Conservation (phyloP, 2,329 filamentous ascomycete species). For the Colletotrichum lindemuthianum region DNA sequence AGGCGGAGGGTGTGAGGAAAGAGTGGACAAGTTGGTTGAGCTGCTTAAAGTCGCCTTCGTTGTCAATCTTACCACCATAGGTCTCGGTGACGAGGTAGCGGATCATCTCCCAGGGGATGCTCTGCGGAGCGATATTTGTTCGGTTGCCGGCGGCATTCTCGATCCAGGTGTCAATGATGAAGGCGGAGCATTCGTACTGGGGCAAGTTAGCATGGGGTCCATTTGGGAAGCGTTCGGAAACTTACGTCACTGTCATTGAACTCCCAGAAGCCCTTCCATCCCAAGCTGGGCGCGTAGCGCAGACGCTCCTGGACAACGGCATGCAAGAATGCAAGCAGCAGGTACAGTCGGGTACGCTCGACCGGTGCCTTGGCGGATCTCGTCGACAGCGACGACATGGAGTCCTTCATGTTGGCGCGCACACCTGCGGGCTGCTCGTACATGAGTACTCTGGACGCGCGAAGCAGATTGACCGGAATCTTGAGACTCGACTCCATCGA, state of each 20-base stretch:
- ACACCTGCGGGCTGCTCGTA: conserved; percentile 98
- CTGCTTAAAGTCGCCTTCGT: conserved; percentile 82
- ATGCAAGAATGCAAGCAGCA: conserved; percentile 92
- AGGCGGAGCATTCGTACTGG: conserved; percentile 95
- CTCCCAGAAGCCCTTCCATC: conserved; percentile 99
- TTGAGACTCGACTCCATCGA: conserved; percentile 98
- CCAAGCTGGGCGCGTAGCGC: conserved; percentile 90
- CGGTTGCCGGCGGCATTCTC: conserved; percentile 83
- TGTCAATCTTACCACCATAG: conserved; percentile 97
- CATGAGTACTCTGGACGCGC: conserved; percentile 93
- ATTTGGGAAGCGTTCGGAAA: conserved; percentile 40
- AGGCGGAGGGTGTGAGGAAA: conserved; percentile 87
- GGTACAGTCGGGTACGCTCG: conserved; percentile 88
- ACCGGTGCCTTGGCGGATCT: conserved; percentile 84
- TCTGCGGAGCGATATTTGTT: conserved; percentile 91
- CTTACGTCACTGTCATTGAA: conserved; percentile 99
- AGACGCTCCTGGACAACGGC: conserved; percentile 95
- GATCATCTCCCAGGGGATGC: conserved; percentile 97
- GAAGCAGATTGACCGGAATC: conserved; percentile 95
- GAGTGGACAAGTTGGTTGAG: conserved; percentile 78
- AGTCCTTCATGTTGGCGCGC: conserved; percentile 98
- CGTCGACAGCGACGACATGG: conserved; percentile 82
- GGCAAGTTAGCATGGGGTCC: conserved; percentile 20
- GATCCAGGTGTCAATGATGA: conserved; percentile 95
- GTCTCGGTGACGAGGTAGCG: conserved; percentile 91